Percentiles rank a stretch among this genome's conserved stretches.
These are phyloP conservation scores for Akanthomyces uredinophilus DNA, from an alignment of 2,329 filamentous ascomycete genomes.

Conservation along the genomic window DNA sequence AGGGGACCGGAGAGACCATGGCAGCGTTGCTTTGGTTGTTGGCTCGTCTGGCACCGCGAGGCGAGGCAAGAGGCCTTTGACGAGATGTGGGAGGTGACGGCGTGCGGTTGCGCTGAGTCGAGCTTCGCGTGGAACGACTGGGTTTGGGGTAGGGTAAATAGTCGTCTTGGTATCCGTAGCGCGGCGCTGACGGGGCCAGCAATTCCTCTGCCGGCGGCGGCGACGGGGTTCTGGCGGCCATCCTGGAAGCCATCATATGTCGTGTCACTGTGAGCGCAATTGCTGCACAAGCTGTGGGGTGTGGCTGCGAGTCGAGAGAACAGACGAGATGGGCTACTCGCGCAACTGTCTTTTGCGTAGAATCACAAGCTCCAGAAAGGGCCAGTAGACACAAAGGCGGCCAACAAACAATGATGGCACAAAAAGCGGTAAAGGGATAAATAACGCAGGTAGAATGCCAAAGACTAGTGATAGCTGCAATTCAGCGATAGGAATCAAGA, in stretches of 20 bases:
- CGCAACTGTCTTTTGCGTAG: background rate
- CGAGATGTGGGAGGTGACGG: constrained; percentile 45
- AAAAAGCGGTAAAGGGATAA: constrained; percentile 5
- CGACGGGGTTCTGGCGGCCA: constrained; percentile 48
- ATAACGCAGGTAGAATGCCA: constrained; percentile 1
- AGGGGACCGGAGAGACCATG: constrained; percentile 39
- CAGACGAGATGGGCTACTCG: constrained; percentile 1
- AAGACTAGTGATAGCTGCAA: constrained; percentile 8
- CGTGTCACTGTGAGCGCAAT: background rate
- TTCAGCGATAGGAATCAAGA: background rate
- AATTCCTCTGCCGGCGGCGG: constrained; percentile 42
- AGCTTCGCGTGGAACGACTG: constrained; percentile 53
- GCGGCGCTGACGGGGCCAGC: constrained; percentile 64
- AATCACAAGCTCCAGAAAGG: background rate
- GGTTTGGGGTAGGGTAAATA: constrained; percentile 70
- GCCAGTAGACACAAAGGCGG: background rate
- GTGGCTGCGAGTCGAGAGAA: background rate
- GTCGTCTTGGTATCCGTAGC: constrained; percentile 60
- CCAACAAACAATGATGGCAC: background rate
- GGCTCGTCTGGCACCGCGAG: constrained; percentile 29
- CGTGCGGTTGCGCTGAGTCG: constrained; percentile 52
- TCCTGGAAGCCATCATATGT: constrained; percentile 28
- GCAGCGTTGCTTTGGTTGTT: constrained; percentile 24
- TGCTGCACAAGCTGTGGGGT: background rate
- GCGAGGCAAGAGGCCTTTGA: constrained; percentile 28